phyloP scores from a whole-genome alignment of 2,329 filamentous ascomycete species.

The Penicillium sp. region DNA sequence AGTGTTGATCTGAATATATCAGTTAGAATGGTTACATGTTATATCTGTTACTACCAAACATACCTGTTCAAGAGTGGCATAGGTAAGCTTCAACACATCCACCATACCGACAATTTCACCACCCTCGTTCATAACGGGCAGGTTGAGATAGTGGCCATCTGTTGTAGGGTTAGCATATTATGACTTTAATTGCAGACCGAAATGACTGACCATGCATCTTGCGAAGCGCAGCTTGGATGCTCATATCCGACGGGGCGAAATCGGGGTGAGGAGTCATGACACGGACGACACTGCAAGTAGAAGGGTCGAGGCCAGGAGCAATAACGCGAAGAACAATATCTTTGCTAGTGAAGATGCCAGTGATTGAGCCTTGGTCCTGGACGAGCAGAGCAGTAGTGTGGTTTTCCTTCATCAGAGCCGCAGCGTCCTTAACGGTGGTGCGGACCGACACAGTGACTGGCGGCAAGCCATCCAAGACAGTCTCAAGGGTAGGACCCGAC shows the following conservation, averaged over 20 bases:
- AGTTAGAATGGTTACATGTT: not conserved
- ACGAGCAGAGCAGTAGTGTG: constrained; percentile 94
- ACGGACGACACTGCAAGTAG: constrained; percentile 91
- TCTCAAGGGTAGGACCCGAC: constrained; percentile 93
- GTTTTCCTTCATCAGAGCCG: constrained; percentile 94
- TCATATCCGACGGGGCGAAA: constrained; percentile 98
- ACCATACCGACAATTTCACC: constrained; percentile 99
- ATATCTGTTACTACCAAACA: constrained; percentile 13
- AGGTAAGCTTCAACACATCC: constrained; percentile 94
- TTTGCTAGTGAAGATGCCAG: constrained; percentile 98
- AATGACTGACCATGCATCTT: constrained; percentile 87
- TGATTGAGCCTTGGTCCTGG: constrained; percentile 93
- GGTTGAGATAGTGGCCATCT: constrained; percentile 97
- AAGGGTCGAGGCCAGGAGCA: constrained; percentile 85
- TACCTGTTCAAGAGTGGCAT: constrained; percentile 93
- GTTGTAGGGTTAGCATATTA: constrained; percentile 8
- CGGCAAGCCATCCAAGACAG: constrained; percentile 81
- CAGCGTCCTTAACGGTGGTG: constrained; percentile 92
- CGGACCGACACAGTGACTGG: constrained; percentile 91
- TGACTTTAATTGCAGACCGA: not conserved
- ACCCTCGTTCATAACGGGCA: constrained; percentile 94
- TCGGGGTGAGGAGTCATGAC: constrained; percentile 99
- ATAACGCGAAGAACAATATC: constrained; percentile 97
- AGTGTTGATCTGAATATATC: constrained; percentile 61
- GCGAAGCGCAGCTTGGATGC: constrained; percentile 88